Evolutionary conservation across 352 stramenopile genomes (phyloP), one percentile per base, ranked within the genome.

Genomic region (Globisporangium polare): DNA sequence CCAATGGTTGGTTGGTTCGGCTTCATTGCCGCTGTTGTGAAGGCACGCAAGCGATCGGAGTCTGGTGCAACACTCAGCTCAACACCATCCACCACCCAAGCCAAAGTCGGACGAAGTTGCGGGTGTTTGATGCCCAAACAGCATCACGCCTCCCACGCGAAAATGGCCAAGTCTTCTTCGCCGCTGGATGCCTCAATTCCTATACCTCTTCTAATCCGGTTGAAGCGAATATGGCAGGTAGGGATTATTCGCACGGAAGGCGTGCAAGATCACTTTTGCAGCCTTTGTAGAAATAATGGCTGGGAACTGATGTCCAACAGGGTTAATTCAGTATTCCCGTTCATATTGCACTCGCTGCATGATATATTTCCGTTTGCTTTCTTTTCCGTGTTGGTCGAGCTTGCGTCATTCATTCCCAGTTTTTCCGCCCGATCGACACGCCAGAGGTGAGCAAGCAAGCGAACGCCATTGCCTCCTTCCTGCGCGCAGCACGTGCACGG

Each of bases 391-490:
- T 20, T 49, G 4, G 10, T 39, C 46, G 13, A 7, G 15, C 37
- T 29, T 29, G 41, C 58, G 58, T 63, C 58, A 56, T 7, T 57
- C 58, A 61, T 61, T 63, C 35, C 35, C 31, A 33, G 20, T 63
- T 63, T 49, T 58, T 47, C 58, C 33, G 22, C 35, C 26, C 2
- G 2, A 22, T 18, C n/a, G 47, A 33, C 39, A 51, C 33, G 8
- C 5, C 24, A 37, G 22, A 29, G 9, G 33, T 39, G 15, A 39
- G 33, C 4, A 39, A 39, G 33, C 29, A 7, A 9, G 29, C 20
- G 47, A 56, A 15, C 42, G 24, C 31, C 20, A 15, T 20, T 52
- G 45, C 45, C 9, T 39, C 45, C 45, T 33, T 39, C 45, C 45
- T 33, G 3, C 22, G 22, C 7, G 6, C 20, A 13, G 33, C 9